A percentile compares a stretch with the other conserved stretches of the same genome.
Conservation (phyloP, 2,329 filamentous ascomycete genomes). For the Cercospora nicotianae region DNA sequence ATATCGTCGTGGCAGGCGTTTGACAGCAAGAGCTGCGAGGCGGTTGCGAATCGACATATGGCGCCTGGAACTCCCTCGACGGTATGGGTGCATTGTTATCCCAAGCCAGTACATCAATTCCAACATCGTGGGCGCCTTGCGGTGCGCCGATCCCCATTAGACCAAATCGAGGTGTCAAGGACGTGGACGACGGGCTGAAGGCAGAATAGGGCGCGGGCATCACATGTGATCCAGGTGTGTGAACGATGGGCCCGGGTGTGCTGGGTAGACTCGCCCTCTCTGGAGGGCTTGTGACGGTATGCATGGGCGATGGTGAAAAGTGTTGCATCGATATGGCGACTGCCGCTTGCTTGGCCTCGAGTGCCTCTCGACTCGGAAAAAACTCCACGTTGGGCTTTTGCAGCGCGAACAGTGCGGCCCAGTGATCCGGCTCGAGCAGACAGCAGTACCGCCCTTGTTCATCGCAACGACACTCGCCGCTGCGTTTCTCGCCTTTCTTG, state of each 20-base stretch:
- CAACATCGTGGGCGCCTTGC: constrained; percentile 25
- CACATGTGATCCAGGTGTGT: constrained; percentile 17
- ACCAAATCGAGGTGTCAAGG: constrained; percentile 34
- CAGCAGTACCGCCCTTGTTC: constrained; percentile 40
- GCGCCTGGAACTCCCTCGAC: constrained; percentile 27
- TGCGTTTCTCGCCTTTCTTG: constrained; percentile 39
- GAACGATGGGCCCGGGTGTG: constrained; percentile 18
- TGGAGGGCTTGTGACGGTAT: constrained; percentile 22
- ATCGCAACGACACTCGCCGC: constrained; percentile 38
- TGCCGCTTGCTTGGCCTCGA: constrained; percentile 29
- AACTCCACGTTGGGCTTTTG: constrained; percentile 37
- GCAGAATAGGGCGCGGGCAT: constrained; percentile 21
- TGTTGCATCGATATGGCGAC: constrained; percentile 12
- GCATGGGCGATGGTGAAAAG: constrained; percentile 24
- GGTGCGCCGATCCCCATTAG: constrained; percentile 37
- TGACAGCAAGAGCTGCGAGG: constrained; percentile 32
- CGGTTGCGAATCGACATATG: constrained; percentile 20
- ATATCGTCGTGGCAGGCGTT: constrained; percentile 21
- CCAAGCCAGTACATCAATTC: constrained; percentile 33
- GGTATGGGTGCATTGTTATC: constrained; percentile 28
- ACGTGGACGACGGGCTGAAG: constrained; percentile 19
- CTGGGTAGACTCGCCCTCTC: constrained; percentile 20
- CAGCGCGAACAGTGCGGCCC: constrained; percentile 33
- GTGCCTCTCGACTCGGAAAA: constrained; percentile 31
- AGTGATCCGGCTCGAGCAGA: constrained; percentile 36